These are phyloP conservation scores for Pachysandra terminalis DNA, from an alignment of 164 flowering plant species.

Conservation along the genomic window DNA sequence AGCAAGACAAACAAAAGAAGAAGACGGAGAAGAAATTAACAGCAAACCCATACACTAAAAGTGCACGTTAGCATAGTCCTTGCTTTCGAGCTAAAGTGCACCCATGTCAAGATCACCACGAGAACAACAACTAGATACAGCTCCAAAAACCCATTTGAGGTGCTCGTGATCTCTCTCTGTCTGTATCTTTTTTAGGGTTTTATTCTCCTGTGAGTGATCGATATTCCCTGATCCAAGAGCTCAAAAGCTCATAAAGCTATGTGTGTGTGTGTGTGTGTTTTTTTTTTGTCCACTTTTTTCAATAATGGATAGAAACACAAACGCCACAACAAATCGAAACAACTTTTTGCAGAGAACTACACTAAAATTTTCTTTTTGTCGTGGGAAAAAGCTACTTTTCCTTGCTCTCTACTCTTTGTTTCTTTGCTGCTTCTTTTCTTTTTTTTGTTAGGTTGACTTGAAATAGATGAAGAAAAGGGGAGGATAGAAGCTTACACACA, in stretches of 20 bases:
- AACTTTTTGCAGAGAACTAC: slow-evolving; percentile 5
- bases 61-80: not conserved
- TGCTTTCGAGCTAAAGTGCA: not conserved
- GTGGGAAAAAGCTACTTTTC: slow-evolving; percentile 6
- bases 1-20: not conserved
- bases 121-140: not conserved
- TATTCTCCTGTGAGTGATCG: slow-evolving; percentile 3
- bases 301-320: not conserved
- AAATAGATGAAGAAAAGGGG: not conserved
- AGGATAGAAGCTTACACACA: not conserved
- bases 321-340: not conserved
- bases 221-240: slow-evolving; percentile 9
- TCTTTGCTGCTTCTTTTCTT: not conserved
- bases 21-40: not conserved
- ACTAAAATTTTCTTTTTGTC: slow-evolving; percentile 12
- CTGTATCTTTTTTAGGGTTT: slow-evolving; percentile 2
- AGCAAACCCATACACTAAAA: not conserved
- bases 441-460: slow-evolving; percentile 3
- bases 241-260: not conserved
- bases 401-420: not conserved
- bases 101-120: not conserved
- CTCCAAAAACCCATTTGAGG: slow-evolving; percentile 13
- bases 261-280: too few relatives aligned
- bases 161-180: slow-evolving; percentile 20
- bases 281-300: not conserved